phyloP scores from a whole-genome alignment of 805 yeast species.

The Candida pseudofarinosa region DNA sequence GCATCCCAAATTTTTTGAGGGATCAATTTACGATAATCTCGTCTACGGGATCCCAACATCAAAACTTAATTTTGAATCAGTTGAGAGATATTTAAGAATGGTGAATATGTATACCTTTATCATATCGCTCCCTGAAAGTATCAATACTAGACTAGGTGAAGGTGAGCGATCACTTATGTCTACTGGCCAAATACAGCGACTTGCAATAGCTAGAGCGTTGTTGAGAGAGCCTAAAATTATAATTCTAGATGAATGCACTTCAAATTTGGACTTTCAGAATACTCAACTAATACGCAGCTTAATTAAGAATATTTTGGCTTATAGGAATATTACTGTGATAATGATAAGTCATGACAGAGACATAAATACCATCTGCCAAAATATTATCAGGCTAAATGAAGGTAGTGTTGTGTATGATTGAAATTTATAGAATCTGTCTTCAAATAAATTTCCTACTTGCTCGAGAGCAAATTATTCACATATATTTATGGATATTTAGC shows the following conservation, averaged over 20 bases:
- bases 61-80: conserved; percentile 20
- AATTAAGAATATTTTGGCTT: conserved; percentile 32
- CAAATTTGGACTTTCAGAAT: conserved; percentile 74
- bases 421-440: not conserved
- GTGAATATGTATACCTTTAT: conserved; percentile 57
- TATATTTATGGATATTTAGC: too few relatives aligned
- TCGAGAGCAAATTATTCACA: too few relatives aligned
- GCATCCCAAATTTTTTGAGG: conserved; percentile 65
- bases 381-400: not conserved
- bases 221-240: conserved; percentile 59
- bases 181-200: conserved; percentile 87
- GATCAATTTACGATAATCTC: conserved; percentile 68
- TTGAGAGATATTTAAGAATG: conserved; percentile 36
- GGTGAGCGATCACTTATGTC: conserved; percentile 50
- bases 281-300: conserved; percentile 47
- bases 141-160: conserved; percentile 53
- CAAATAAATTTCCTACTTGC: too few relatives aligned
- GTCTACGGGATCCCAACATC: conserved; percentile 48
- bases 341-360: conserved; percentile 65
- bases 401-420: not conserved
- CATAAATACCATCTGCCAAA: not conserved
- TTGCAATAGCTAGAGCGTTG: conserved; percentile 80
- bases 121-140: conserved; percentile 48
- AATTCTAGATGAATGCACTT: conserved; percentile 87
- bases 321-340: conserved; percentile 38